These are phyloP conservation scores for Mycena citricolor DNA, from an alignment of 1,284 basidiomycete species.

Conservation along the genomic window DNA sequence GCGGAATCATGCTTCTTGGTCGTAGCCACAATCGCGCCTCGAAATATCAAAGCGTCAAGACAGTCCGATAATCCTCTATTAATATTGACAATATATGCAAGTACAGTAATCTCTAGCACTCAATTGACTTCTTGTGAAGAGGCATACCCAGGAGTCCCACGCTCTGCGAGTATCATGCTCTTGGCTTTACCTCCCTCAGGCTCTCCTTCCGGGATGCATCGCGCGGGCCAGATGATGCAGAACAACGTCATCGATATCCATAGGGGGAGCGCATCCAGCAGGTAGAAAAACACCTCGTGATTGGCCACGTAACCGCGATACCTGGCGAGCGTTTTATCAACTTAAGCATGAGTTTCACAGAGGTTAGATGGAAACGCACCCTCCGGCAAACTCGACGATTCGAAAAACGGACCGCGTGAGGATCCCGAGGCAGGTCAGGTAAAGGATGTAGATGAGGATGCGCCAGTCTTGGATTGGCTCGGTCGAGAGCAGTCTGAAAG, in stretches of 20 bases:
- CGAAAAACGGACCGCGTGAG: slow-evolving; percentile 19
- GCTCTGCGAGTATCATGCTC: too few relatives aligned
- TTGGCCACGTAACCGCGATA: slow-evolving; percentile 1
- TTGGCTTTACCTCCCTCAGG: too few relatives aligned
- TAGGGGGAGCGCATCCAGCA: slow-evolving; percentile 14
- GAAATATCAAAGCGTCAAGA: too few relatives aligned
- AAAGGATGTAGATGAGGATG: slow-evolving; percentile 12
- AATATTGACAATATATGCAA: too few relatives aligned
- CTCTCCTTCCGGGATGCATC: background rate
- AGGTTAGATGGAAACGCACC: slow-evolving; percentile 6
- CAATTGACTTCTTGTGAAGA: too few relatives aligned
- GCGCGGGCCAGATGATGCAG: slow-evolving; percentile 14
- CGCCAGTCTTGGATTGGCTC: slow-evolving; percentile 19
- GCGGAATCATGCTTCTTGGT: too few relatives aligned
- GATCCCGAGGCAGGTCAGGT: slow-evolving; percentile 15
- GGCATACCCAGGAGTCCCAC: too few relatives aligned
- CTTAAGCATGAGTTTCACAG: background rate
- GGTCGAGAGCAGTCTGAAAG: slow-evolving; percentile 1
- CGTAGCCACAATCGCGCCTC: too few relatives aligned
- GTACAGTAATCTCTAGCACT: too few relatives aligned
- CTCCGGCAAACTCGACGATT: slow-evolving; percentile 16
- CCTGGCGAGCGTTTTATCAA: background rate
- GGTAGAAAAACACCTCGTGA: slow-evolving; percentile 14
- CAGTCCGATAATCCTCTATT: too few relatives aligned
- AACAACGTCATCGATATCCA: slow-evolving; percentile 14